A percentile compares a stretch with the other conserved stretches of the same genome.
phyloP scores from a whole-genome alignment of 768 basidiomycete species.

The Rhodotorula paludigena region DNA sequence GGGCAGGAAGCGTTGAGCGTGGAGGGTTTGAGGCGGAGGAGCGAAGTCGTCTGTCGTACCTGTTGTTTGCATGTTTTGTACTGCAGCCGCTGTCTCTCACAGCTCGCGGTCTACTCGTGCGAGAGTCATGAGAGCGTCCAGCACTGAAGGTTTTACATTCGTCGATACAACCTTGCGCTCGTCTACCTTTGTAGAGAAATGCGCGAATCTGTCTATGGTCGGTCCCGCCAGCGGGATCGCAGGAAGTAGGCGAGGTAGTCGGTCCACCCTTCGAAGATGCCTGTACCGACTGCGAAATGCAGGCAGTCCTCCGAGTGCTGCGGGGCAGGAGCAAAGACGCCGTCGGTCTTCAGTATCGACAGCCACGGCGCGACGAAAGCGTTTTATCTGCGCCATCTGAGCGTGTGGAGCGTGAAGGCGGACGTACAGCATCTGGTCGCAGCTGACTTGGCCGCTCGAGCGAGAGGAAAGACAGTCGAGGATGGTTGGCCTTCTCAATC shows the following conservation, averaged over 20 bases:
- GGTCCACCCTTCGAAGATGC: conserved; percentile 11
- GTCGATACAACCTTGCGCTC: too few relatives aligned
- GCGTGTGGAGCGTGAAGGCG: too few relatives aligned
- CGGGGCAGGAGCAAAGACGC: neutral
- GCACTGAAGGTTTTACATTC: too few relatives aligned
- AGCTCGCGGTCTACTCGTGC: too few relatives aligned
- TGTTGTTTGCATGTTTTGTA: neutral
- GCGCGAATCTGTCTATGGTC: too few relatives aligned
- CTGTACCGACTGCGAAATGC: neutral
- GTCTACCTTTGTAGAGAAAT: too few relatives aligned
- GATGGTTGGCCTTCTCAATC: neutral
- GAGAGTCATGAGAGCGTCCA: too few relatives aligned
- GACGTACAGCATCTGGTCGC: conserved; percentile 1
- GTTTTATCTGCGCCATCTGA: too few relatives aligned
- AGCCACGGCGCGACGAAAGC: too few relatives aligned
- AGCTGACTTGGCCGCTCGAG: neutral
- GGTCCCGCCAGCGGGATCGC: neutral
- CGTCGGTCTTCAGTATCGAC: too few relatives aligned
- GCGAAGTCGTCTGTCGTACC: neutral
- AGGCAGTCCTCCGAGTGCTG: conserved; percentile 13
- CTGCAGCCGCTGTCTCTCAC: too few relatives aligned
- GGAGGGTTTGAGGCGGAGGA: neutral
- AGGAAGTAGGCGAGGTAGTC: neutral
- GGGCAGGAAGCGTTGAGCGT: conserved; percentile 10
- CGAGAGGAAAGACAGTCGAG: neutral